Conservation (phyloP, 176 grass and related monocot species). For the Phragmites australis region DNA sequence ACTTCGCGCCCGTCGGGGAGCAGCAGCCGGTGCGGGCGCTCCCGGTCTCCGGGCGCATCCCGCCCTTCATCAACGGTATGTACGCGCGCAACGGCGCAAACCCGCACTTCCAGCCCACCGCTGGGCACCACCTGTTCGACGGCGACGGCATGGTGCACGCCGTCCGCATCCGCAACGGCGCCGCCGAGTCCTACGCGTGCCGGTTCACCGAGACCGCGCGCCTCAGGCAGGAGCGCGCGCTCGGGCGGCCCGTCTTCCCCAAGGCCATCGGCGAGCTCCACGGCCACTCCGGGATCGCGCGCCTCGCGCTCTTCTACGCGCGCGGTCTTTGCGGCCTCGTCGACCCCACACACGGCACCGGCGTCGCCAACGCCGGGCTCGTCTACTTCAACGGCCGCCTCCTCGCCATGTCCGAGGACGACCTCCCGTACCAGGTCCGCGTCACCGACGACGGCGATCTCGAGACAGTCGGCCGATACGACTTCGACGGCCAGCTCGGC, state of each 20-base stretch:
- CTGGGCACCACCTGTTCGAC: conserved; percentile 89
- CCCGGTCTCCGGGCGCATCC: conserved; percentile 55
- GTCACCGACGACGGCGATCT: conserved; percentile 58
- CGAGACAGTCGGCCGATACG: conserved; percentile 53
- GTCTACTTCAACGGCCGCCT: conserved; percentile 80
- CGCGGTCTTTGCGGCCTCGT: conserved; percentile 59
- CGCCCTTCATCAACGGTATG: conserved; percentile 65
- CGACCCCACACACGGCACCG: conserved; percentile 60
- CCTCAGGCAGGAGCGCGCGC: conserved; percentile 53
- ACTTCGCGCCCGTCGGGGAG: conserved; percentile 74
- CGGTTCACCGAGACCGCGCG: conserved; percentile 74
- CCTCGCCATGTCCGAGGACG: conserved; percentile 97
- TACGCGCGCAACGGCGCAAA: conserved; percentile 91
- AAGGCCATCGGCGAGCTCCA: conserved; percentile 97
- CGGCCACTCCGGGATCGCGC: conserved; percentile 69
- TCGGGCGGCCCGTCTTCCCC: conserved; percentile 57
- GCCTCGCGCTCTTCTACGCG: conserved; percentile 75
- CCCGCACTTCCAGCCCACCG: conserved; percentile 58
- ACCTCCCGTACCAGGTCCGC: conserved; percentile 79
- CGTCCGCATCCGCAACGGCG: conserved; percentile 54
- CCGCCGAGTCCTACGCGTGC: conserved; percentile 70
- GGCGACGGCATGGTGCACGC: conserved; percentile 96
- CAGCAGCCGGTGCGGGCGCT: conserved; percentile 40
- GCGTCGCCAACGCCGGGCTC: conserved; percentile 89
- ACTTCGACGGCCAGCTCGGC: conserved; percentile 69